Evolutionary conservation across 2,329 filamentous ascomycete genomes (phyloP).

Genomic region (Simplicillium sp.): DNA sequence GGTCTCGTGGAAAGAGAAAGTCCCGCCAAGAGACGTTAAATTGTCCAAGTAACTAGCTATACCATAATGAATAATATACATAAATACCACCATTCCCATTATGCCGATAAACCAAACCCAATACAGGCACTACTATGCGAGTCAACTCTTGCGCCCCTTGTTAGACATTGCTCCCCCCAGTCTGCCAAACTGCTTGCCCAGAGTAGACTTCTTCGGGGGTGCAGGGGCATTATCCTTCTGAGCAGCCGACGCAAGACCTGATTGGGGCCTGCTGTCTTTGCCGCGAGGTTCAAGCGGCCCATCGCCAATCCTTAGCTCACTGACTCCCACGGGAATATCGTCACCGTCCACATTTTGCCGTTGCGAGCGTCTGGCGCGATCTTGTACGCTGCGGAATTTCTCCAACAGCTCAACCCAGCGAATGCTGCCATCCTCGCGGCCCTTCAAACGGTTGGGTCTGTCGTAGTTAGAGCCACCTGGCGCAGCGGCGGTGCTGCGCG

Average conservation of each 20-base stretch:
- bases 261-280: conserved; percentile 25
- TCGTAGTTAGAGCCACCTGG: conserved; percentile 42
- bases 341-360: conserved; percentile 43
- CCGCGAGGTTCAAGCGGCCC: conserved; percentile 26
- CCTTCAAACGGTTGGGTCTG: conserved; percentile 68
- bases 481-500: conserved; percentile 28
- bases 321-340: conserved; percentile 34
- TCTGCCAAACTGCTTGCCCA: conserved; percentile 61
- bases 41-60: background rate
- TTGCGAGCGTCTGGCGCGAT: conserved; percentile 67
- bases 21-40: conserved; percentile 31
- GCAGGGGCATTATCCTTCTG: conserved; percentile 38
- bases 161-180: conserved; percentile 63
- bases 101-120: background rate
- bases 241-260: conserved; percentile 29
- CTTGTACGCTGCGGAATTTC: conserved; percentile 87
- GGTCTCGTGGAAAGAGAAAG: conserved; percentile 55
- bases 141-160: conserved; percentile 39
- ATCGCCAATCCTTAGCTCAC: conserved; percentile 32
- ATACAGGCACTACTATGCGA: background rate
- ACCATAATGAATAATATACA: conserved; percentile 9
- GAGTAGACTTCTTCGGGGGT: conserved; percentile 48
- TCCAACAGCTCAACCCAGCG: conserved; percentile 89
- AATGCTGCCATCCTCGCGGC: conserved; percentile 73
- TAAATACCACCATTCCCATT: background rate